These are phyloP conservation scores for Fennellomyces sp. DNA, from an alignment of 371 early-diverging fungal species.

Conservation along the genomic window DNA sequence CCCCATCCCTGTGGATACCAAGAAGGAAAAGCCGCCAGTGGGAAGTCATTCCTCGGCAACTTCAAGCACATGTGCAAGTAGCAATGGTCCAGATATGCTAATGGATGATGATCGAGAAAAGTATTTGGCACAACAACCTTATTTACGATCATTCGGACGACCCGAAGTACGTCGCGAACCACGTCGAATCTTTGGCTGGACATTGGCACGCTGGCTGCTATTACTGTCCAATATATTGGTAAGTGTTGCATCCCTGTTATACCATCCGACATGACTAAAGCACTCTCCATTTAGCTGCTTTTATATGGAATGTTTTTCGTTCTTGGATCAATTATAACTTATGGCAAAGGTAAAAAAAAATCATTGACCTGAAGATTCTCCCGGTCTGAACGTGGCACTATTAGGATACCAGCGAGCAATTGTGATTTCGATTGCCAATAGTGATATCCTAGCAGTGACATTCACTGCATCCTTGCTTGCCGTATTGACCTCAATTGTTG, in stretches of 20 bases:
- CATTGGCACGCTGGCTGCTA: constrained; percentile 23
- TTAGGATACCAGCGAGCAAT: constrained; percentile 17
- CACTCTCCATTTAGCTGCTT: constrained; percentile 4
- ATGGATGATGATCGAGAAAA: not conserved
- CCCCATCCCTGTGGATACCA: constrained; percentile 2
- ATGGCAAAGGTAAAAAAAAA: constrained; percentile 8
- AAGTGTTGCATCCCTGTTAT: not conserved
- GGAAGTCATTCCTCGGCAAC: not conserved
- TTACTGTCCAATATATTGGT: constrained; percentile 15
- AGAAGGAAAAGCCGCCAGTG: not conserved
- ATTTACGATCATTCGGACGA: constrained; percentile 7
- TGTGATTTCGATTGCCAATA: constrained; percentile 18
- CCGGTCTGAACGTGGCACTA: not conserved
- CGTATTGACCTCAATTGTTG: constrained; percentile 18
- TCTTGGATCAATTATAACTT: constrained; percentile 15
- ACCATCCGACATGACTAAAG: not conserved
- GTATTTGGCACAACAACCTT: constrained; percentile 1
- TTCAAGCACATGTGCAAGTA: not conserved
- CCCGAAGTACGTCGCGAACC: constrained; percentile 13
- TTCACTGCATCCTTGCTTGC: constrained; percentile 20
- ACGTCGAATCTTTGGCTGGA: constrained; percentile 18
- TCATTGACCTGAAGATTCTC: not conserved
- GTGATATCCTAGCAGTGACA: constrained; percentile 15
- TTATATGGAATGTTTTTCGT: constrained; percentile 18
- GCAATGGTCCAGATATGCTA: not conserved